These are phyloP conservation scores for Phytophthora brassicae DNA, from an alignment of 352 stramenopile genomes.

Conservation along the genomic window DNA sequence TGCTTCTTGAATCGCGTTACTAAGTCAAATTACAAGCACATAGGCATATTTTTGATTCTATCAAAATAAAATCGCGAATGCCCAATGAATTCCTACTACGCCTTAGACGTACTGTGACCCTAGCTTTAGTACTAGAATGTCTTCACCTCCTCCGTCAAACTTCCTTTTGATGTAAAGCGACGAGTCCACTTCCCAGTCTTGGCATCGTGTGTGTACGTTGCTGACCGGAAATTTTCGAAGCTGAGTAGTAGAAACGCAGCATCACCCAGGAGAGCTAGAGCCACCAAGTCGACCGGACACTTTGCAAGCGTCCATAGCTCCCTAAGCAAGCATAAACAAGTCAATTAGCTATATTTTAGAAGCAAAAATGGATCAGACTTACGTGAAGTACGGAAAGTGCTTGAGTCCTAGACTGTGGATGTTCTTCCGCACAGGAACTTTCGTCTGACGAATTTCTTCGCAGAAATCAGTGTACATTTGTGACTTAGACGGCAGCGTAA, in stretches of 20 bases:
- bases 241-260: slow-evolving; percentile 11
- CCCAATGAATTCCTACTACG: not conserved
- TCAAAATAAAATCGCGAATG: not conserved
- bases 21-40: too few relatives aligned
- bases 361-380: not conserved
- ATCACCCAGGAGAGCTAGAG: slow-evolving; percentile 24
- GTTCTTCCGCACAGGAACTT: slow-evolving; percentile 30
- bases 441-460: slow-evolving; percentile 20
- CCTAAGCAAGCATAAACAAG: not conserved
- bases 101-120: not conserved
- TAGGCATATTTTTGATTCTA: too few relatives aligned
- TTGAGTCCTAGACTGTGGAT: slow-evolving; percentile 44
- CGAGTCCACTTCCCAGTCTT: slow-evolving; percentile 29
- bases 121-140: not conserved
- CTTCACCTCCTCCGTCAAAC: slow-evolving; percentile 1
- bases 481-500: slow-evolving; percentile 33
- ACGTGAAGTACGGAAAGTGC: slow-evolving; percentile 34
- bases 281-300: slow-evolving; percentile 24
- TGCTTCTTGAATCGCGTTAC: too few relatives aligned
- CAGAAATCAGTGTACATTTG: slow-evolving; percentile 50
- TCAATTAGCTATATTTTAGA: not conserved
- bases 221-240: slow-evolving; percentile 42
- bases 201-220: slow-evolving; percentile 42
- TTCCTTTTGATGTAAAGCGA: slow-evolving; percentile 17
- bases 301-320: slow-evolving; percentile 13